Evolutionary conservation across 2,329 filamentous ascomycete species (phyloP).

Genomic region (Mariannaea elegans): DNA sequence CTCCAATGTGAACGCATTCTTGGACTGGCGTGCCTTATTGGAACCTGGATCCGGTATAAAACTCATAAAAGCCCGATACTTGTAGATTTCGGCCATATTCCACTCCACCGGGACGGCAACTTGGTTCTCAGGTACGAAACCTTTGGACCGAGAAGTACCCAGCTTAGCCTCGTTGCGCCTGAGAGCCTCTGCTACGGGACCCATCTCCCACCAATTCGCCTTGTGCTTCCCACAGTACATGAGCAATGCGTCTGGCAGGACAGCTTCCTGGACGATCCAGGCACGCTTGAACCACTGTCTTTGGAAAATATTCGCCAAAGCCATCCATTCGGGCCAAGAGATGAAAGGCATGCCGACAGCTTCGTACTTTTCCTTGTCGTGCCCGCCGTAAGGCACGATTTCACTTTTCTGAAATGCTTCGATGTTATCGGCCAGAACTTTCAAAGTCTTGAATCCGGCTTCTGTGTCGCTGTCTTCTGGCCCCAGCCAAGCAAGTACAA

Average conservation of each 20-base stretch:
- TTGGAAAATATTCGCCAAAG: slow-evolving; percentile 35
- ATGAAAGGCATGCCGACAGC: slow-evolving; percentile 30
- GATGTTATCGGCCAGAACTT: slow-evolving; percentile 20
- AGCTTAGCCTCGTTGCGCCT: slow-evolving; percentile 28
- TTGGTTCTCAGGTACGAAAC: slow-evolving; percentile 29
- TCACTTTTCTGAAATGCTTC: slow-evolving; percentile 26
- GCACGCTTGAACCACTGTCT: slow-evolving; percentile 42
- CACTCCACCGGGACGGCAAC: slow-evolving; percentile 34
- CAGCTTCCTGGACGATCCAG: slow-evolving; percentile 42
- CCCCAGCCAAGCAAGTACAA: slow-evolving; percentile 41
- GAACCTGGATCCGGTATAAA: slow-evolving; percentile 1
- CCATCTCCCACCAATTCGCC: slow-evolving; percentile 30
- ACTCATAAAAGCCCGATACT: slow-evolving; percentile 28
- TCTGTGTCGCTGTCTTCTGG: slow-evolving; percentile 27
- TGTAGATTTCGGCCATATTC: slow-evolving; percentile 39
- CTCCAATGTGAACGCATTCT: slow-evolving; percentile 24
- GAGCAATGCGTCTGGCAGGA: slow-evolving; percentile 33
- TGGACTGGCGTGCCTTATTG: slow-evolving; percentile 10
- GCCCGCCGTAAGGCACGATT: slow-evolving; percentile 33
- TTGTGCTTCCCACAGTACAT: slow-evolving; percentile 35
- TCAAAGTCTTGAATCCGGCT: slow-evolving; percentile 24
- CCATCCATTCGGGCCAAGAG: slow-evolving; percentile 26
- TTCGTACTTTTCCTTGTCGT: slow-evolving; percentile 31
- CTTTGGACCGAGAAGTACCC: slow-evolving; percentile 21
- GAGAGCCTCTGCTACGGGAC: slow-evolving; percentile 29